These are phyloP conservation scores for Podospora appendiculata DNA, from an alignment of 495 filamentous ascomycete genomes.

Conservation along the genomic window DNA sequence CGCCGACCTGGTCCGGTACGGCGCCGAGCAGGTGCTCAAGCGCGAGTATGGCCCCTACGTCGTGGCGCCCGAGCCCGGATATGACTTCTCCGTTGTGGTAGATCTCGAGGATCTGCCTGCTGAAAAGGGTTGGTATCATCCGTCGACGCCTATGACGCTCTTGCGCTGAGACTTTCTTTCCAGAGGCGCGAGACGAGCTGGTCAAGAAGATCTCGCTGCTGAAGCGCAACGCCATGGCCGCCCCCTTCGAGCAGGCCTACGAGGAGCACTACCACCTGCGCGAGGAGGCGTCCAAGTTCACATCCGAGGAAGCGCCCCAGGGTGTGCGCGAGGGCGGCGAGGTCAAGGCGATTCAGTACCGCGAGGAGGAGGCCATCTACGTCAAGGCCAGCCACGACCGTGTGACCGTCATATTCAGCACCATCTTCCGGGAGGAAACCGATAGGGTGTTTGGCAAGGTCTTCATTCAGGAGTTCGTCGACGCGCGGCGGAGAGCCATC, in stretches of 20 bases:
- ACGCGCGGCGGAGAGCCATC: conserved; percentile 85
- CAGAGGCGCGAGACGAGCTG: conserved; percentile 75
- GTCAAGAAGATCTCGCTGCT: conserved; percentile 78
- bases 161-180: conserved; percentile 4
- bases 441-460: conserved; percentile 96
- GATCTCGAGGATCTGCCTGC: conserved; percentile 82
- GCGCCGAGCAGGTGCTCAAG: conserved; percentile 81
- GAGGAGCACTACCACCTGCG: conserved; percentile 79
- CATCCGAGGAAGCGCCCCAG: conserved; percentile 82
- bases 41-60: conserved; percentile 93
- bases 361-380: conserved; percentile 98
- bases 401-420: conserved; percentile 98
- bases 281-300: conserved; percentile 84
- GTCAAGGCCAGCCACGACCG: conserved; percentile 95
- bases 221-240: conserved; percentile 97
- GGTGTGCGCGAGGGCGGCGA: conserved; percentile 81
- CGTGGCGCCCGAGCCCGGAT: conserved; percentile 76
- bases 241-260: conserved; percentile 94
- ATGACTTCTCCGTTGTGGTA: conserved; percentile 86
- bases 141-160: neutral
- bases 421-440: conserved; percentile 94
- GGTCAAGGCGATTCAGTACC: conserved; percentile 94
- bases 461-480: conserved; percentile 91
- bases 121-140: conserved; percentile 48
- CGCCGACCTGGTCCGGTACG: conserved; percentile 83